A percentile compares a stretch with the other conserved stretches of the same genome.
Conservation (phyloP, 2,329 filamentous ascomycete genomes). For the Aschersonia sp. region DNA sequence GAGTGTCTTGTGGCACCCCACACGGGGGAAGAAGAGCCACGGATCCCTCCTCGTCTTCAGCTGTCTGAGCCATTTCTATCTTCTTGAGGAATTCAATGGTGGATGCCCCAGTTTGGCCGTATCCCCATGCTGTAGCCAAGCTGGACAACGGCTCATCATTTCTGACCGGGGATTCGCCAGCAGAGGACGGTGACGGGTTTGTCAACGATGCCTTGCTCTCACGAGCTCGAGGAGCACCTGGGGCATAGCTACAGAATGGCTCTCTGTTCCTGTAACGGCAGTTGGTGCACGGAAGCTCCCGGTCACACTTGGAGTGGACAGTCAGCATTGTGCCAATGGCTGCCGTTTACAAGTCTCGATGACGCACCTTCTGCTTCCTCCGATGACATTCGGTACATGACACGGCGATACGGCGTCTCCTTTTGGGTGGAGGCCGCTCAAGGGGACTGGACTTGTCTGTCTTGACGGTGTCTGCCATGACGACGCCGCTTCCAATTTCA, state of each 20-base stretch:
- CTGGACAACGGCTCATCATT: slow-evolving; percentile 20
- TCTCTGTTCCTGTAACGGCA: slow-evolving; percentile 43
- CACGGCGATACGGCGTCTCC: slow-evolving; percentile 44
- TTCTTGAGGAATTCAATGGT: slow-evolving; percentile 40
- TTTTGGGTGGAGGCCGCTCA: slow-evolving; percentile 28
- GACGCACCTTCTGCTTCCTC: slow-evolving; percentile 42
- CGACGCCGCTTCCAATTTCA: no score
- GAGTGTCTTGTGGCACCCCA: slow-evolving; percentile 11
- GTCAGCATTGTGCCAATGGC: not conserved
- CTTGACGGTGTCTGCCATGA: no score
- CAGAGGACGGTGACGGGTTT: not conserved
- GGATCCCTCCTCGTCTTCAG: slow-evolving; percentile 13
- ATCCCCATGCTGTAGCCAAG: slow-evolving; percentile 36
- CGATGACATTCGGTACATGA: slow-evolving; percentile 51
- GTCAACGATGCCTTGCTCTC: slow-evolving; percentile 8
- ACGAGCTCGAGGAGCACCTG: slow-evolving; percentile 27
- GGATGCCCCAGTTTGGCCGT: slow-evolving; percentile 33
- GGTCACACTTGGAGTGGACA: slow-evolving; percentile 29
- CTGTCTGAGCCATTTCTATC: slow-evolving; percentile 29
- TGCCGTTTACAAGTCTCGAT: not conserved
- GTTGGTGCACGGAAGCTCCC: slow-evolving; percentile 43
- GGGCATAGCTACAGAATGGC: slow-evolving; percentile 41
- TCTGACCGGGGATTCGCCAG: slow-evolving; percentile 1
- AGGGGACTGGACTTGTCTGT: not conserved
- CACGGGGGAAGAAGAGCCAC: not conserved